Evolutionary conservation across 345 rosid genomes (phyloP).

Genomic region (Euphorbia tirucalli): DNA sequence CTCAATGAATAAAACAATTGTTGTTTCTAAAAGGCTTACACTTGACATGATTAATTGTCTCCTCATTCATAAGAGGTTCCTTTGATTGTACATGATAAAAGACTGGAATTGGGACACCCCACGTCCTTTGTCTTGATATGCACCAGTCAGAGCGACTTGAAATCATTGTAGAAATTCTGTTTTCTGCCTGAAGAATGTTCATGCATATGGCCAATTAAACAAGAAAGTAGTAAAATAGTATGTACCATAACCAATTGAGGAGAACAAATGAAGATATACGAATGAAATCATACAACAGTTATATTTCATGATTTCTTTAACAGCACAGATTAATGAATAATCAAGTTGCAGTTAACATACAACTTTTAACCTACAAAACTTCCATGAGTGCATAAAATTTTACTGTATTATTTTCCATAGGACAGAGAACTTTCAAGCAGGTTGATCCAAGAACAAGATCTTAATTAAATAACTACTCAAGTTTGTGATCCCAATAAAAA

Average conservation of each 20-base stretch:
- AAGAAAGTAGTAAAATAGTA: background rate
- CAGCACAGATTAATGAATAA: background rate
- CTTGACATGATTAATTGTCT: conserved; percentile 74
- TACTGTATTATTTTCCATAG: background rate
- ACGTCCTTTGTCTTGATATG: conserved; percentile 91
- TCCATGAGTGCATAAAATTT: background rate
- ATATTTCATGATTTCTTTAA: conserved; percentile 1
- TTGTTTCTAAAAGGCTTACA: conserved; percentile 46
- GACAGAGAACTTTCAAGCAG: background rate
- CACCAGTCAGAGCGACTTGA: conserved; percentile 97
- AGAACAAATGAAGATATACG: background rate
- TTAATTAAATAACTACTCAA: no score
- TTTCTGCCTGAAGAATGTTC: conserved; percentile 55
- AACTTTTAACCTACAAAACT: background rate
- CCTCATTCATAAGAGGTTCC: conserved; percentile 89
- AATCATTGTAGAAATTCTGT: conserved; percentile 89
- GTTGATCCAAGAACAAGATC: no score
- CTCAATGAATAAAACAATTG: background rate
- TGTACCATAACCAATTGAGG: background rate
- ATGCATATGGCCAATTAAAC: conserved; percentile 18
- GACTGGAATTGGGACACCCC: conserved; percentile 98
- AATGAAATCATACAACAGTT: background rate
- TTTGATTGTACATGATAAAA: conserved; percentile 72
- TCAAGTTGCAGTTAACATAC: background rate
- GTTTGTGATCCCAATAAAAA: no score